A percentile compares a stretch with the other conserved stretches of the same genome.
phyloP scores from a whole-genome alignment of 495 filamentous ascomycete species.

The Diplogelasinospora grovesii region DNA sequence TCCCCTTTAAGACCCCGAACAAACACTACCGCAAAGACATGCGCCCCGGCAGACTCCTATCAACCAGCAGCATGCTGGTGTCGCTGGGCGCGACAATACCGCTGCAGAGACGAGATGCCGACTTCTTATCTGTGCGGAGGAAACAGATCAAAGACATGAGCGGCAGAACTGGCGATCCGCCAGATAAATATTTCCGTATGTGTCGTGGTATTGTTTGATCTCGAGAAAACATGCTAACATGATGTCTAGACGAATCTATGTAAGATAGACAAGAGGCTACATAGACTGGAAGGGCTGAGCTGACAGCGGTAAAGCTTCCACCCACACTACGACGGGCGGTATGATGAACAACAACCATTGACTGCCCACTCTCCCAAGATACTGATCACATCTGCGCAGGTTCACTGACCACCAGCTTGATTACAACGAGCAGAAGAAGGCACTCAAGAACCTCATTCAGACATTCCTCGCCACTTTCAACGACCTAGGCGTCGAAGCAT shows the following conservation, averaged over 20 bases:
- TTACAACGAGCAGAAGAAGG: slow-evolving; percentile 39
- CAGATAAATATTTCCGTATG: slow-evolving; percentile 57
- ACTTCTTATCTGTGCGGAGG: slow-evolving; percentile 22
- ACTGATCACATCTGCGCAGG: slow-evolving; percentile 20
- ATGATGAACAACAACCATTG: slow-evolving; percentile 1
- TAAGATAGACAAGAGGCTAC: too few species aligned
- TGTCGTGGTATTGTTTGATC: slow-evolving; percentile 2
- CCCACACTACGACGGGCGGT: slow-evolving; percentile 58
- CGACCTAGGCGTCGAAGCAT: slow-evolving; percentile 30
- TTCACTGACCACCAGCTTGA: slow-evolving; percentile 43
- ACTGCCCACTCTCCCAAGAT: neutral
- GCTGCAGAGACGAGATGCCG: slow-evolving; percentile 23
- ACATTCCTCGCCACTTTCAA: slow-evolving; percentile 60
- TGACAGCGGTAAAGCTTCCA: slow-evolving; percentile 48
- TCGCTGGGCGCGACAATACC: slow-evolving; percentile 2
- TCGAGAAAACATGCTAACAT: neutral
- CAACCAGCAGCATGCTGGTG: neutral
- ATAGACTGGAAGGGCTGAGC: too few species aligned
- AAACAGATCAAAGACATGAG: slow-evolving; percentile 36
- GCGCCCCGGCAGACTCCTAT: neutral
- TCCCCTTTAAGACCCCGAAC: too few species aligned
- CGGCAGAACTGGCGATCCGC: slow-evolving; percentile 38
- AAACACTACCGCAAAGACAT: too few species aligned
- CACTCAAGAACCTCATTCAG: slow-evolving; percentile 50
- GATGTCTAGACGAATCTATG: slow-evolving; percentile 46